Evolutionary conservation across 805 yeast species (phyloP).

Genomic region (Cyberlindnera meyerae): DNA sequence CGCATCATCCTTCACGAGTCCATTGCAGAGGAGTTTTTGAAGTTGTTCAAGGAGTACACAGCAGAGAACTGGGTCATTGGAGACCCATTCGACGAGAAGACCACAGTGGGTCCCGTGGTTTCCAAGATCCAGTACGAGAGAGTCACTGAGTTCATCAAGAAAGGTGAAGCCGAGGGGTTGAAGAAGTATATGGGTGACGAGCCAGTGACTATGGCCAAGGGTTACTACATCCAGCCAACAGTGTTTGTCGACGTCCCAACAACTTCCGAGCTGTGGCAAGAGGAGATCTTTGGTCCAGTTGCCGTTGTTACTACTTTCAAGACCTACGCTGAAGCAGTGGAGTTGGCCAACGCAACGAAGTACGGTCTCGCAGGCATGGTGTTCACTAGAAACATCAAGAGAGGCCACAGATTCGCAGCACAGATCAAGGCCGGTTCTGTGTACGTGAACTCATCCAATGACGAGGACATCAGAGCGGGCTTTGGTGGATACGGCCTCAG

Average conservation of each 20-base stretch:
- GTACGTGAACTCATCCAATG: constrained; percentile 67
- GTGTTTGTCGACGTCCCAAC: constrained; percentile 67
- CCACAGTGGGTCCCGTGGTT: constrained; percentile 60
- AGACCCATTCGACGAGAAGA: constrained; percentile 41
- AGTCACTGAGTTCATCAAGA: constrained; percentile 39
- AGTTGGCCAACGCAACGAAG: constrained; percentile 62
- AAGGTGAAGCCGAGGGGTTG: constrained; percentile 48
- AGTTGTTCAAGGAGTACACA: constrained; percentile 40
- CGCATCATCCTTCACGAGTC: constrained; percentile 54
- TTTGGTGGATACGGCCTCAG: constrained; percentile 79
- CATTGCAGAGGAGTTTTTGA: constrained; percentile 50
- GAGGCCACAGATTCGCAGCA: constrained; percentile 60
- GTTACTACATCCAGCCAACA: constrained; percentile 72
- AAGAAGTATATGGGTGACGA: constrained; percentile 36
- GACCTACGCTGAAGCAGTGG: constrained; percentile 62
- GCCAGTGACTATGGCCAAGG: constrained; percentile 35
- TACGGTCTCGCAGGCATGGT: constrained; percentile 84
- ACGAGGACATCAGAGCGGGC: constrained; percentile 60
- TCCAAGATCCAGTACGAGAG: constrained; percentile 53
- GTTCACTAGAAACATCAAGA: constrained; percentile 58
- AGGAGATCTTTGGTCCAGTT: constrained; percentile 89
- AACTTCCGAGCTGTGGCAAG: constrained; percentile 60
- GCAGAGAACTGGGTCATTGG: constrained; percentile 50
- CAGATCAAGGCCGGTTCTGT: constrained; percentile 63
- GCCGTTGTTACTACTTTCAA: constrained; percentile 62